phyloP scores from a whole-genome alignment of 805 yeast species.

The Ogataea polymorpha region DNA sequence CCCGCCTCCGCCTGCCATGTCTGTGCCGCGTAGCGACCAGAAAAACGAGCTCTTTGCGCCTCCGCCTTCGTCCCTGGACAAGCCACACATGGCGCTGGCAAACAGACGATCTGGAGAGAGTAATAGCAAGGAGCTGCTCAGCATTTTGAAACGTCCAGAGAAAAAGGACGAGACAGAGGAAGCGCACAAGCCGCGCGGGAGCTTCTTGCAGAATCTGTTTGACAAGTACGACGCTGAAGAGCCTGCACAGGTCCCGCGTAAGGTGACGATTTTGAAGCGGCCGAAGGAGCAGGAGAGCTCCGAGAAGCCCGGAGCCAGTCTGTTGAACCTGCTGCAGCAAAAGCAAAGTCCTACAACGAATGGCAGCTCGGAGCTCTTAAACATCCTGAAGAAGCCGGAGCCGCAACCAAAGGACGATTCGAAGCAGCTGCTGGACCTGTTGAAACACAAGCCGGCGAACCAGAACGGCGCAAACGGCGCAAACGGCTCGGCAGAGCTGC shows the following conservation, averaged over 20 bases:
- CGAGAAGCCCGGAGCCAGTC: conserved; percentile 7
- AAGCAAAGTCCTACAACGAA: conserved; percentile 1
- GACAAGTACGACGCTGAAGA: conserved; percentile 12
- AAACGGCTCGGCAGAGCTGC: conserved; percentile 4
- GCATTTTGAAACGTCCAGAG: conserved; percentile 22
- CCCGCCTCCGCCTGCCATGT: conserved; percentile 11
- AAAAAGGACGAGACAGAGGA: conserved; percentile 1
- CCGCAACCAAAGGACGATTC: conserved; percentile 1
- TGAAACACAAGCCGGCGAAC: conserved; percentile 4
- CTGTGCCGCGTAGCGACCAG: conserved; percentile 10
- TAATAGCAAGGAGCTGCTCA: conserved; percentile 32
- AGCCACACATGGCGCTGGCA: conserved; percentile 29
- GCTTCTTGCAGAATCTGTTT: conserved; percentile 21
- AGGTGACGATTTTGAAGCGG: conserved; percentile 7
- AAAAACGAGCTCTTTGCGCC: conserved; percentile 25
- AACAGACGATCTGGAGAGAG: conserved; percentile 31
- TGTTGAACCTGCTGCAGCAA: conserved; percentile 15
- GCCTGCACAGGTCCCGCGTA: conserved; percentile 1
- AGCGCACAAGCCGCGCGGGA: conserved; percentile 9
- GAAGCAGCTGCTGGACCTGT: conserved; percentile 11
- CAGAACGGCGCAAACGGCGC: conserved; percentile 2
- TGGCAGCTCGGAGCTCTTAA: conserved; percentile 9
- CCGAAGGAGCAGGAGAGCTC: conserved; percentile 1
- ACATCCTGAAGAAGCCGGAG: conserved; percentile 12
- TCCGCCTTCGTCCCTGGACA: conserved; percentile 31